Percentiles rank a stretch among this genome's conserved stretches.
phyloP scores from a whole-genome alignment of 2,329 filamentous ascomycete genomes.

The Fusarium burgessii region DNA sequence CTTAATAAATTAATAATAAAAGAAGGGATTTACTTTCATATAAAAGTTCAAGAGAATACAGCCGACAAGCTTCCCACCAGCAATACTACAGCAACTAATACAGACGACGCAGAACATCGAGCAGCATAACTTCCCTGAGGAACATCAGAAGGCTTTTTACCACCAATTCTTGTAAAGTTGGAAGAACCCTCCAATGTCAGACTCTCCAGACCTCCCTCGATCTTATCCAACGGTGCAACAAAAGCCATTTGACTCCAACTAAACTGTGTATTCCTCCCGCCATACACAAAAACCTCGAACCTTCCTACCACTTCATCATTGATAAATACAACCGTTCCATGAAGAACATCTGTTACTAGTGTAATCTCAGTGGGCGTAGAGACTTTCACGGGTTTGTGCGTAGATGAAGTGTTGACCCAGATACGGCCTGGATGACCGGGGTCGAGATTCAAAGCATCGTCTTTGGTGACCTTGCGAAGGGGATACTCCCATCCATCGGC shows the following conservation, averaged over 20 bases:
- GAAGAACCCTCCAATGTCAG: not conserved
- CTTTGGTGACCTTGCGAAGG: slow-evolving; percentile 4
- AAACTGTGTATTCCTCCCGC: slow-evolving; percentile 18
- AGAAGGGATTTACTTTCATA: no score
- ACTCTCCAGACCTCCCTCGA: not conserved
- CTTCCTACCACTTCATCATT: not conserved
- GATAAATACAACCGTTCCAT: not conserved
- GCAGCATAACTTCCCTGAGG: not conserved
- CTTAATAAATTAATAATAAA: no score
- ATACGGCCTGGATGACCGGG: slow-evolving; percentile 18
- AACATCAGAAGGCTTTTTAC: not conserved
- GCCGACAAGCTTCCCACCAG: not conserved
- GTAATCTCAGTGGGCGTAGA: not conserved
- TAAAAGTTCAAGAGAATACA: not conserved
- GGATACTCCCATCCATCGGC: slow-evolving; percentile 21
- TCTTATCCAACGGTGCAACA: slow-evolving; percentile 7
- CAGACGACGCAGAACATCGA: not conserved
- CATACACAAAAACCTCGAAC: slow-evolving; percentile 25
- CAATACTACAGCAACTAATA: fast-evolving
- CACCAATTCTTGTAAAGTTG: not conserved
- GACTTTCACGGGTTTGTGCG: slow-evolving; percentile 4
- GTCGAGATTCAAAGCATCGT: slow-evolving; percentile 9
- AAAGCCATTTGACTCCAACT: slow-evolving; percentile 33
- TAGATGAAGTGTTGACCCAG: slow-evolving; percentile 20
- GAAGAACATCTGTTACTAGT: not conserved